Base-by-base conservation (phyloP, 2,329 filamentous ascomycete genomes). In the Simplicillium sp. region DNA sequence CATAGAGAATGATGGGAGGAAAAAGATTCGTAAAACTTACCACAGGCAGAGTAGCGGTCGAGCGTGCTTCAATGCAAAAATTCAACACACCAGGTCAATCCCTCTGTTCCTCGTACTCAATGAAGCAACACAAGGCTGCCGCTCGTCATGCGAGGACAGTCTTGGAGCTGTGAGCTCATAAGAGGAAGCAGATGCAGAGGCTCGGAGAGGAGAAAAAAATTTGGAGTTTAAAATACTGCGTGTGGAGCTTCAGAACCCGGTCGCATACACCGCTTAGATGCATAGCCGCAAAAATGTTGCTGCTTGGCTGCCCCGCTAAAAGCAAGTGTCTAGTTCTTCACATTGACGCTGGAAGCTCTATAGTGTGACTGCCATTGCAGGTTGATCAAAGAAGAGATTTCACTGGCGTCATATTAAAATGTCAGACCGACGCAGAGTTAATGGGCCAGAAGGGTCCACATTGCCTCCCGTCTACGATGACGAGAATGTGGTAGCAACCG, bases 341-440 rank as follows among this genome's bases (percentile, higher is more conserved):
- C 9, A 9, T 25, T 9, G 20, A 25, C 20, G 20, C 20, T 25
- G 20, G 20, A 25, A 25, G 20, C 20, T 25, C 20, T 6, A 9
- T 6, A 9, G 9, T 25, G 6, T 25, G 6, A 9, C 20, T 9
- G 9, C 9, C 20, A 25, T 25, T 25, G 20, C 20, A 5, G 20
- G 5, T 9, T 25, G 20, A 25, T 25, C 20, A 25, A 25, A 9
- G 20, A 25, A 25, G 20, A 25, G 20, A 25, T 6, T 6, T 25
- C 5, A 25, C 9, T 40, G 15, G 8, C 25, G n/a, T 36, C 13
- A 33, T 29, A 16, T 34, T n/a, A 34, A 13, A 18, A 88, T 89
- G 84, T 70, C 83, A 42, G 92, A 98, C 60, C 79, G 89, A 61
- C 82, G 90, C 65, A 80, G 92, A 53, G 80, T 95, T 50, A 97